Percentiles rank a stretch among this genome's conserved stretches.
Evolutionary conservation across 345 rosid species (phyloP).

Genomic region (Isatis tinctoria): DNA sequence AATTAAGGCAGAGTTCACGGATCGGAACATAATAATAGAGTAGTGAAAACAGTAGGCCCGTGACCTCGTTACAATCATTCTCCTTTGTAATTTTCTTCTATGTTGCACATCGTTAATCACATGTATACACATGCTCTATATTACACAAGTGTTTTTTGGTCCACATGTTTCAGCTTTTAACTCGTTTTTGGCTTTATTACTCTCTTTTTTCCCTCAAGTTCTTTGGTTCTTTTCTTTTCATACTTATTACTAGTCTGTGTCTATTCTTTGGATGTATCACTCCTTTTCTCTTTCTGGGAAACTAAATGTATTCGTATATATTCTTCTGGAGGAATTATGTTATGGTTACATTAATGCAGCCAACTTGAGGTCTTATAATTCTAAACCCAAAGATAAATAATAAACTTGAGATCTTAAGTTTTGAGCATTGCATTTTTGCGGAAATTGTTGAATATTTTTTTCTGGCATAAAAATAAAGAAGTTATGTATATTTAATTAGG

Average conservation of each 20-base stretch:
- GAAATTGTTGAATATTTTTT: background rate
- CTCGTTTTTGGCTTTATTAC: constrained; percentile 11
- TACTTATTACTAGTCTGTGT: background rate
- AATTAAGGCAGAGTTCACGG: constrained; percentile 15
- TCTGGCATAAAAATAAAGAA: background rate
- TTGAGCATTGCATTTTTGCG: background rate
- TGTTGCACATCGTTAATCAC: background rate
- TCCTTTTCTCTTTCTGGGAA: background rate
- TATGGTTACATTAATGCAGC: background rate
- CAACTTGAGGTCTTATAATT: background rate
- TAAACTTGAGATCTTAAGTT: background rate
- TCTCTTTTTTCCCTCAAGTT: background rate
- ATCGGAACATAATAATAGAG: constrained; percentile 14
- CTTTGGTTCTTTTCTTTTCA: constrained; percentile 6
- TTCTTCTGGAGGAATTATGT: background rate
- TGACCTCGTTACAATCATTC: constrained; percentile 21
- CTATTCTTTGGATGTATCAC: constrained; percentile 15
- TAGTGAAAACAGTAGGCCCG: constrained; percentile 28
- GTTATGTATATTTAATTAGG: no score
- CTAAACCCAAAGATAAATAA: background rate
- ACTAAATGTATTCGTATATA: background rate
- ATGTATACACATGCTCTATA: constrained; percentile 6
- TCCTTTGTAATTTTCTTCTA: constrained; percentile 21
- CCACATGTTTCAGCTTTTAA: constrained; percentile 12
- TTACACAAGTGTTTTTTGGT: background rate